Percentiles rank a stretch among this genome's conserved stretches.
Evolutionary conservation across 2,329 filamentous ascomycete species (phyloP).

Genomic region (Alternaria longipes): DNA sequence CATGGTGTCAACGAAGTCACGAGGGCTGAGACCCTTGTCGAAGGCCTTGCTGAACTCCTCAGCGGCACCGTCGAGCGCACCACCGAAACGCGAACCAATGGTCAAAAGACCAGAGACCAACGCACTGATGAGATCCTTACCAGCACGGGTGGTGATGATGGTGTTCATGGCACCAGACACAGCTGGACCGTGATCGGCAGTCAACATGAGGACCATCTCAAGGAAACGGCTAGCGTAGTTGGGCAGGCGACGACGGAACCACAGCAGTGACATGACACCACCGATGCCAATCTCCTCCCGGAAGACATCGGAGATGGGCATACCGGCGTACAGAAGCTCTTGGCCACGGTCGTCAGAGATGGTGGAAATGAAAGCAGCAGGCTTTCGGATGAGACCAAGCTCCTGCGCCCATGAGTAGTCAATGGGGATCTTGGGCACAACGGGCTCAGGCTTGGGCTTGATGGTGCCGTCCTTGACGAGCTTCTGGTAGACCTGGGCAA

Average conservation of each 20-base stretch:
- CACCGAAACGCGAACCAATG: constrained; percentile 97
- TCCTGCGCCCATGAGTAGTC: constrained; percentile 99
- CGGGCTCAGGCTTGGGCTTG: constrained; percentile 84
- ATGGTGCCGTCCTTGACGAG: constrained; percentile 87
- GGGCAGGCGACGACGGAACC: constrained; percentile 98
- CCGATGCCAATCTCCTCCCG: constrained; percentile 98
- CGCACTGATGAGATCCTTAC: constrained; percentile 96
- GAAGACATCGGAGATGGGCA: constrained; percentile 99
- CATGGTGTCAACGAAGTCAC: constrained; percentile 99
- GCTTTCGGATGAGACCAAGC: constrained; percentile 98
- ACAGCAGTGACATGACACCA: constrained; percentile 99
- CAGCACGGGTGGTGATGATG: constrained; percentile 98
- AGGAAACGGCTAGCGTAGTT: constrained; percentile 98
- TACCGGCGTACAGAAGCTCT: constrained; percentile 97
- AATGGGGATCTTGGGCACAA: constrained; percentile 98
- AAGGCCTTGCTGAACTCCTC: constrained; percentile 99
- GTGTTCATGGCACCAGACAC: constrained; percentile 99
- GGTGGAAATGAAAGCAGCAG: constrained; percentile 98
- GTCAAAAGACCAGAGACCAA: constrained; percentile 96
- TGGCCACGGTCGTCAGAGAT: constrained; percentile 99
- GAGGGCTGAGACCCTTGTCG: constrained; percentile 96
- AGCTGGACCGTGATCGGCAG: constrained; percentile 97
- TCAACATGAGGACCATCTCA: constrained; percentile 99
- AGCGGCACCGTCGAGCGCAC: constrained; percentile 95
- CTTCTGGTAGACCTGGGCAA: constrained; percentile 86